A percentile compares a stretch with the other conserved stretches of the same genome.
phyloP scores from a whole-genome alignment of 257 asterid genomes.

The Salvia rosmarinus region DNA sequence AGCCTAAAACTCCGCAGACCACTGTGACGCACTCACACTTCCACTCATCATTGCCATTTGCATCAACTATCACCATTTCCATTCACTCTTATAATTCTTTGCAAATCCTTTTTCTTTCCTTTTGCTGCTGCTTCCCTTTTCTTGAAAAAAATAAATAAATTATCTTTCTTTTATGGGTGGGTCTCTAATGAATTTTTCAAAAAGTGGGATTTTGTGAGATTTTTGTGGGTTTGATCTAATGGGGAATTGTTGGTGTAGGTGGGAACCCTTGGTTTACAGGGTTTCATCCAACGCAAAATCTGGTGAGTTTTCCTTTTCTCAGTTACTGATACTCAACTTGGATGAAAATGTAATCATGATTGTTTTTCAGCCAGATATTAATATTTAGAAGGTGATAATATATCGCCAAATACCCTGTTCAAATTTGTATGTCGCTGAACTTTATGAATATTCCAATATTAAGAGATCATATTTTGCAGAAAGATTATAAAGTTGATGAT shows the following conservation, averaged over 20 bases:
- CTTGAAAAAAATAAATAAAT: background rate
- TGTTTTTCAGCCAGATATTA: background rate
- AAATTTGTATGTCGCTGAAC: background rate
- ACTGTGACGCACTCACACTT: conserved; percentile 23
- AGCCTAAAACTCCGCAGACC: conserved; percentile 24
- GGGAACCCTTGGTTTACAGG: conserved; percentile 54
- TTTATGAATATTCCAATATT: conserved; percentile 22
- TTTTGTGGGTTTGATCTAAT: conserved; percentile 38
- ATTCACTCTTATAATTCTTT: conserved; percentile 20
- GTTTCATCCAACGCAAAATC: conserved; percentile 70
- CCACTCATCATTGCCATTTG: conserved; percentile 42
- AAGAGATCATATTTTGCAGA: conserved; percentile 20
- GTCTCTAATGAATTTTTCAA: conserved; percentile 26
- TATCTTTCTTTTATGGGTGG: conserved; percentile 4
- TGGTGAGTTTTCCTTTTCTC: conserved; percentile 46
- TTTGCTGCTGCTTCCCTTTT: background rate
- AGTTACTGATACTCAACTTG: background rate
- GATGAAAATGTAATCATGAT: conserved; percentile 21
- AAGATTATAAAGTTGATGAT: background rate
- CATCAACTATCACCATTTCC: conserved; percentile 22
- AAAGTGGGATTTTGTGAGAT: conserved; percentile 30
- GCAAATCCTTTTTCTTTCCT: conserved; percentile 19
- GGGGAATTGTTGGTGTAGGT: conserved; percentile 76
- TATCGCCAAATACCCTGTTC: background rate
- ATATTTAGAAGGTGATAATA: background rate